A percentile compares a stretch with the other conserved stretches of the same genome.
Conservation (phyloP, 768 basidiomycete species). For the Xerocomus spinulosus region DNA sequence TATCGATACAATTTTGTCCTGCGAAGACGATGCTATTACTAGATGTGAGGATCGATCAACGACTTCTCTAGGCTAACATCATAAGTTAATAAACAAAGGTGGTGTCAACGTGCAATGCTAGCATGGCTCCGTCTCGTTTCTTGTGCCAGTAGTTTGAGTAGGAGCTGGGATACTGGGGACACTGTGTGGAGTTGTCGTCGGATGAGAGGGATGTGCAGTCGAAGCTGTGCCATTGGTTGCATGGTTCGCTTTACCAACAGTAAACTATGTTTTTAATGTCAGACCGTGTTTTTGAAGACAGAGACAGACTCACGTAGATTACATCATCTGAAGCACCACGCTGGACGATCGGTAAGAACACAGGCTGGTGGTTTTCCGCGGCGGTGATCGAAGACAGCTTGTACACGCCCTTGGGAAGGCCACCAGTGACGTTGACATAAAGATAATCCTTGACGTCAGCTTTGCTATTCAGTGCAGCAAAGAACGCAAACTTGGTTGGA, state of each 20-base stretch:
- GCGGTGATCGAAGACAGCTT: conserved; percentile 41
- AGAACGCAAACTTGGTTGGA: conserved; percentile 53
- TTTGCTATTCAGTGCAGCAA: conserved; percentile 47
- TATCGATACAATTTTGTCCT: too few species aligned
- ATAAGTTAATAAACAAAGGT: neutral
- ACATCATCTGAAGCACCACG: conserved; percentile 40
- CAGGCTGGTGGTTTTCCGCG: conserved; percentile 45
- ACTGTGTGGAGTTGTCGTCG: too few species aligned
- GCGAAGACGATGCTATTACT: too few species aligned
- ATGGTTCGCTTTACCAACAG: conserved; percentile 13
- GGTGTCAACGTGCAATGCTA: neutral
- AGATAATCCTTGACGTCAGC: conserved; percentile 44
- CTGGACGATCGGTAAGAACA: conserved; percentile 34
- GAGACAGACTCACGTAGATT: conserved; percentile 32
- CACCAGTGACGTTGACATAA: conserved; percentile 44
- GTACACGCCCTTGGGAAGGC: conserved; percentile 52
- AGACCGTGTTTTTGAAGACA: neutral
- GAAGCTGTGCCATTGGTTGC: conserved; percentile 9
- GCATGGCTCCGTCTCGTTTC: neutral
- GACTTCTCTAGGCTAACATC: neutral
- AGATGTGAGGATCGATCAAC: conserved; percentile 17
- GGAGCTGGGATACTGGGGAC: neutral
- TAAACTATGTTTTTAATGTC: conserved; percentile 21
- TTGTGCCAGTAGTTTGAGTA: neutral
- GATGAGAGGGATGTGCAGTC: neutral